phyloP scores from a whole-genome alignment of 2,329 filamentous ascomycete species.

The Hypoxylon sp. region DNA sequence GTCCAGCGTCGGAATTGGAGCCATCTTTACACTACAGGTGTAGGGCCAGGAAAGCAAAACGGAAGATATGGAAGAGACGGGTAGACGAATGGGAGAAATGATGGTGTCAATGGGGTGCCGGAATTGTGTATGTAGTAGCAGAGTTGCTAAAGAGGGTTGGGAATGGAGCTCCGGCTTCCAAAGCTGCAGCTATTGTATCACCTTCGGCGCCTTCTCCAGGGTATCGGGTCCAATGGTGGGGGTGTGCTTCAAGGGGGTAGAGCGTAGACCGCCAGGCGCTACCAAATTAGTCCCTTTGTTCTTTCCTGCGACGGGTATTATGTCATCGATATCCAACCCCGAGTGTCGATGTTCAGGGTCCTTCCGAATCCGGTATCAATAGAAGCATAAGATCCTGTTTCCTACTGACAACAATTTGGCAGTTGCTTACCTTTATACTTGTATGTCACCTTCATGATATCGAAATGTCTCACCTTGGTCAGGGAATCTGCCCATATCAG shows the following conservation, averaged over 20 bases:
- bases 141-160: constrained; percentile 13
- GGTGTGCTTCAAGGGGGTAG: not conserved
- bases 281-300: not conserved
- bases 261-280: constrained; percentile 1
- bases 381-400: not conserved
- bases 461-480: constrained; percentile 6
- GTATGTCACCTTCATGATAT: not conserved
- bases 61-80: not conserved
- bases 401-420: not conserved
- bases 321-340: constrained; percentile 34
- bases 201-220: constrained; percentile 14
- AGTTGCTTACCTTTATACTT: not conserved
- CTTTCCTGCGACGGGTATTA: constrained; percentile 19
- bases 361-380: constrained; percentile 35
- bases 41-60: not conserved
- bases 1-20: constrained; percentile 69
- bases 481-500: constrained; percentile 13
- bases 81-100: constrained; percentile 12
- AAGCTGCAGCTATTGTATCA: constrained; percentile 18
- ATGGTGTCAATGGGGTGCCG: not conserved
- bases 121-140: constrained; percentile 1
- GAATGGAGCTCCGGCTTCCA: constrained; percentile 1
- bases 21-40: constrained; percentile 52
- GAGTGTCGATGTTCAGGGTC: constrained; percentile 39
- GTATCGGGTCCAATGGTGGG: constrained; percentile 9